Base-by-base conservation (phyloP, 768 basidiomycete species). In the Serendipita indica region DNA sequence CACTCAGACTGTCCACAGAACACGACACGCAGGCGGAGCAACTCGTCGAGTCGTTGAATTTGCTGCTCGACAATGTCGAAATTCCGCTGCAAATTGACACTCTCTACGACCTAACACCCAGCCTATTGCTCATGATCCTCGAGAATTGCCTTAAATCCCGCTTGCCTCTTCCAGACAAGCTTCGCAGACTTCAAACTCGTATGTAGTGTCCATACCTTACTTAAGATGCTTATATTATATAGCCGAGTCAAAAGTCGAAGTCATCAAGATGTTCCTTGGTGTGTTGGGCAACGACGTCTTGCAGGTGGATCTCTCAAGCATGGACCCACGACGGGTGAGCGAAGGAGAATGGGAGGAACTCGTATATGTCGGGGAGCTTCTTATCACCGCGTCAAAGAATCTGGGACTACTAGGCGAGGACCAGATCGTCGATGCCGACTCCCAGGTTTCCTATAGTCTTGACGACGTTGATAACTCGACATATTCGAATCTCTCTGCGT, bases 231-330 rank as follows among this genome's bases (percentile, higher is more conserved):
- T 18, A 33, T 28, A 20, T 33, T 10, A 10, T n/a, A 10, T 54
- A 54, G 49, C 49, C 2, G 22, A 54, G 25, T 71, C 73, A 5
- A 80, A 80, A 63, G 67, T 84, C 0, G 77, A 83, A 46, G 78
- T 77, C 32, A 82, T 84, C 74, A 86, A 88, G 64, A 73, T 88
- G 2, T 83, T 89, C 58, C 73, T 89, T 4, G 86, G 86, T 1
- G 77, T 86, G 3, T 73, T 89, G 3, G 82, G 85, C 61, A 76
- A 72, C 30, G 85, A 88, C 61, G 69, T 87, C 33, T 65, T 88
- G 13, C 80, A 84, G 60, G 76, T 87, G 3, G 85, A 84, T 0
- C 72, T 88, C 6, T 78, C 77, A 61, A 73, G 75, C 33, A 67
- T 88, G 33, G 85, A 89, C 60, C 85, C 85, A 0, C 70, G 78